phyloP scores from a whole-genome alignment of 495 filamentous ascomycete genomes.

The Penicillium malachiteum region DNA sequence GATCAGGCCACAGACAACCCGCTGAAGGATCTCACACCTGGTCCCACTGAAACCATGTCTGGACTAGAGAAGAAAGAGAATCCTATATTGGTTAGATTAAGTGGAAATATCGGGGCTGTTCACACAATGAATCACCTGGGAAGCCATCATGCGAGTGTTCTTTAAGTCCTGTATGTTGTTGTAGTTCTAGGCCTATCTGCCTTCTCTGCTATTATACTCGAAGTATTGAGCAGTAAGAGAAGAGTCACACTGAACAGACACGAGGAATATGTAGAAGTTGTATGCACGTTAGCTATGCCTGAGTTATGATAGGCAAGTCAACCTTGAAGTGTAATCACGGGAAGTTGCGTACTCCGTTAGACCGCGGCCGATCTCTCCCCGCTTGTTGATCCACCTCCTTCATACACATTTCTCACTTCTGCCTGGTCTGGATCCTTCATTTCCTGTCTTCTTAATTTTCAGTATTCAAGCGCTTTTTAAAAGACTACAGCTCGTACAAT shows the following conservation, averaged over 20 bases:
- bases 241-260: no score
- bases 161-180: background rate
- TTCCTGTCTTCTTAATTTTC: background rate
- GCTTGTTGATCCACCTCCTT: slow-evolving; percentile 24
- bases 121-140: slow-evolving; percentile 9
- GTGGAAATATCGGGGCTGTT: background rate
- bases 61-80: slow-evolving; percentile 34
- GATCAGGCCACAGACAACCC: slow-evolving; percentile 20
- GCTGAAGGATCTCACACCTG: slow-evolving; percentile 34
- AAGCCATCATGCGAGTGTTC: slow-evolving; percentile 15
- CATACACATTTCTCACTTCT: slow-evolving; percentile 8
- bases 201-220: background rate
- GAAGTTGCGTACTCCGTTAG: background rate
- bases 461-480: background rate
- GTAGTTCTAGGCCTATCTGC: no score
- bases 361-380: slow-evolving; percentile 23
- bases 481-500: background rate
- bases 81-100: slow-evolving; percentile 19
- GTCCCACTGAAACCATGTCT: slow-evolving; percentile 66
- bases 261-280: no score
- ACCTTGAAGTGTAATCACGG: slow-evolving; percentile 14
- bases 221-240: no score
- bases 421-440: background rate
- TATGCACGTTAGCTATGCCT: background rate
- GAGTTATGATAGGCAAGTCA: background rate